phyloP scores from a whole-genome alignment of 805 yeast species.

The Phaffomyces opuntiae region DNA sequence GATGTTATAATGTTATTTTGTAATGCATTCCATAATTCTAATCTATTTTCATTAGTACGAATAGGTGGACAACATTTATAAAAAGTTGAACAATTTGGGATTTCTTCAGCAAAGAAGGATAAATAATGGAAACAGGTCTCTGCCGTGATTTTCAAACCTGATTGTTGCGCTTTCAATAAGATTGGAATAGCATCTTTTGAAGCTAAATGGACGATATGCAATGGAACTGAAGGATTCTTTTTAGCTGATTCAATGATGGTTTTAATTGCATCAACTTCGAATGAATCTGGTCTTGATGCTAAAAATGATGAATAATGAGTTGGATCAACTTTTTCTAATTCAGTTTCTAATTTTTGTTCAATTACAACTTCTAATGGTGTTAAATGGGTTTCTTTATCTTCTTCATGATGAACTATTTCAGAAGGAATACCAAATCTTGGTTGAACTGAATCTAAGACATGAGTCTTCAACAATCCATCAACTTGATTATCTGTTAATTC shows the following conservation, averaged over 20 bases:
- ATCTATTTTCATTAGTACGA: constrained; percentile 64
- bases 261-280: constrained; percentile 79
- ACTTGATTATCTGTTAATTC: constrained; percentile 45
- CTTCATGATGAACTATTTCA: constrained; percentile 23
- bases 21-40: constrained; percentile 73
- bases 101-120: constrained; percentile 68
- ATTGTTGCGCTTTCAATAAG: constrained; percentile 53
- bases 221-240: constrained; percentile 49
- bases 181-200: constrained; percentile 78
- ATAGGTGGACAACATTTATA: constrained; percentile 96
- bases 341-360: constrained; percentile 25
- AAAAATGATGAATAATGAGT: constrained; percentile 21
- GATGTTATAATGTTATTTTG: constrained; percentile 60
- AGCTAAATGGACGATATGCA: constrained; percentile 89
- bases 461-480: constrained; percentile 47
- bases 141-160: constrained; percentile 61
- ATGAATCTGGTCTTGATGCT: constrained; percentile 81
- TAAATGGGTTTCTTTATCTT: constrained; percentile 7
- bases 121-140: constrained; percentile 95
- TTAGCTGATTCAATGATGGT: constrained; percentile 60
- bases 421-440: constrained; percentile 45
- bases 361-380: constrained; percentile 40
- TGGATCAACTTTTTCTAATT: constrained; percentile 28
- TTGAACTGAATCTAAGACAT: constrained; percentile 49
- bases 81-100: constrained; percentile 72